Evolutionary conservation across 1,284 basidiomycete genomes (phyloP).

Genomic region (Fomitiporia mediterranea): DNA sequence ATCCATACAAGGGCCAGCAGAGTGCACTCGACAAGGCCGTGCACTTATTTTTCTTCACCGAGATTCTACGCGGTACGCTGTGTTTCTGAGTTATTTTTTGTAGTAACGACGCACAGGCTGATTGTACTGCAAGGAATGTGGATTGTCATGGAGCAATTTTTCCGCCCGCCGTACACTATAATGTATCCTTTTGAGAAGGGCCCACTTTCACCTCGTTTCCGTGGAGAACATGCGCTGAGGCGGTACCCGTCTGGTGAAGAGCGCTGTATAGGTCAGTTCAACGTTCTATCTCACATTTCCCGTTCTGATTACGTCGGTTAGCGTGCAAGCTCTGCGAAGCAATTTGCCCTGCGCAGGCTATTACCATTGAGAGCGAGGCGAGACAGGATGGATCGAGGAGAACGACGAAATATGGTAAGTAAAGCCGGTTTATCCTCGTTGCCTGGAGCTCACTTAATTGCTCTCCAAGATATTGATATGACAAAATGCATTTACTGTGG

Average conservation of each 20-base stretch:
- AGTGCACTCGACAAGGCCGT: conserved; percentile 94
- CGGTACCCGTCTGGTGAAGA: conserved; percentile 99
- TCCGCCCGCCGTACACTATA: conserved; percentile 97
- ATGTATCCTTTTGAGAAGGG: conserved; percentile 99
- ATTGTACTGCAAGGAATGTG: conserved; percentile 76
- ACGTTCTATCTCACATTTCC: conserved; percentile 7
- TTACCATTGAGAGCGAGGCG: conserved; percentile 98
- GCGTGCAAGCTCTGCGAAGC: conserved; percentile 99
- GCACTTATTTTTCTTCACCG: conserved; percentile 98
- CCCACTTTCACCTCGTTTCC: conserved; percentile 94
- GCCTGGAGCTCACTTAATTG: conserved; percentile 5
- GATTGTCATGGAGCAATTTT: conserved; percentile 98
- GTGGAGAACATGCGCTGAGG: conserved; percentile 98
- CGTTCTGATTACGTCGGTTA: conserved; percentile 29
- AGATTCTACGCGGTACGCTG: conserved; percentile 85
- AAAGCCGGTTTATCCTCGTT: conserved; percentile 9
- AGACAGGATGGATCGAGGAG: conserved; percentile 93
- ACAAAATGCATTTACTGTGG: conserved; percentile 97
- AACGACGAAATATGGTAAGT: conserved; percentile 90
- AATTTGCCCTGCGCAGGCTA: conserved; percentile 98
- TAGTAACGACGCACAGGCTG: background rate
- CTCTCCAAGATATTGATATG: conserved; percentile 84
- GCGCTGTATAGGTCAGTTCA: conserved; percentile 85
- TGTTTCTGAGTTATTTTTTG: background rate
- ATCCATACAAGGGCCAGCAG: conserved; percentile 75